phyloP scores from a whole-genome alignment of 768 basidiomycete genomes.

The Lactarius pseudohatsudake region DNA sequence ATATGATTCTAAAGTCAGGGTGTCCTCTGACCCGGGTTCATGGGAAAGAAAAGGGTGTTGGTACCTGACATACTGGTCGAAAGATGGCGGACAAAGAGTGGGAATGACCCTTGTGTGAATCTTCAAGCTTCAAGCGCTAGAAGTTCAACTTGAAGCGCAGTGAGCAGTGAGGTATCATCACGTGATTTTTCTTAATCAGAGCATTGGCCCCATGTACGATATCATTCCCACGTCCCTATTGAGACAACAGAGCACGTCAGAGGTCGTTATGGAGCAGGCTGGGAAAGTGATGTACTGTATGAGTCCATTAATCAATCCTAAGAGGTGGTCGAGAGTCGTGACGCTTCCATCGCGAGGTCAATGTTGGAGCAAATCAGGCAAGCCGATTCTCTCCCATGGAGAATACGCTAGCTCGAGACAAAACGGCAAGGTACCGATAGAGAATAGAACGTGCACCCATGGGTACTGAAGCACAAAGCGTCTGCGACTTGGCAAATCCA shows the following conservation, averaged over 20 bases:
- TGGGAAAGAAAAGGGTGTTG: slow-evolving; percentile 17
- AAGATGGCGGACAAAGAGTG: slow-evolving; percentile 17
- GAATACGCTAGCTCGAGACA: not conserved
- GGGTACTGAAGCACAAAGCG: not conserved
- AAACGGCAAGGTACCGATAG: not conserved
- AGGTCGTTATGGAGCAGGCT: not conserved
- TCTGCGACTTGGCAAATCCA: not conserved
- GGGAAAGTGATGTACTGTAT: not conserved
- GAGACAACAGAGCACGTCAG: not conserved
- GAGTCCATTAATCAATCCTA: not conserved
- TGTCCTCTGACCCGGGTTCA: slow-evolving; percentile 5
- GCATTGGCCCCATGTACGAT: not conserved
- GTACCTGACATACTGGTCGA: slow-evolving; percentile 17
- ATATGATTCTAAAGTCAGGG: not conserved
- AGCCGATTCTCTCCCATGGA: not conserved
- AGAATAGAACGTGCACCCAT: slow-evolving; percentile 7
- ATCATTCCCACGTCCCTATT: not conserved
- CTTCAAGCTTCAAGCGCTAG: slow-evolving; percentile 4
- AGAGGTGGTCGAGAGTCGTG: not conserved
- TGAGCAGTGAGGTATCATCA: slow-evolving; percentile 3
- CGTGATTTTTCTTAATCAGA: slow-evolving; percentile 4
- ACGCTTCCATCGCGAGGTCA: not conserved
- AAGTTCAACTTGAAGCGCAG: not conserved
- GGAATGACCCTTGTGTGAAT: slow-evolving; percentile 17
- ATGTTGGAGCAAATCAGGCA: not conserved